Percentiles rank a stretch among this genome's conserved stretches.
Conservation (phyloP, 2,329 filamentous ascomycete genomes). For the Pseudogymnoascus sp. region DNA sequence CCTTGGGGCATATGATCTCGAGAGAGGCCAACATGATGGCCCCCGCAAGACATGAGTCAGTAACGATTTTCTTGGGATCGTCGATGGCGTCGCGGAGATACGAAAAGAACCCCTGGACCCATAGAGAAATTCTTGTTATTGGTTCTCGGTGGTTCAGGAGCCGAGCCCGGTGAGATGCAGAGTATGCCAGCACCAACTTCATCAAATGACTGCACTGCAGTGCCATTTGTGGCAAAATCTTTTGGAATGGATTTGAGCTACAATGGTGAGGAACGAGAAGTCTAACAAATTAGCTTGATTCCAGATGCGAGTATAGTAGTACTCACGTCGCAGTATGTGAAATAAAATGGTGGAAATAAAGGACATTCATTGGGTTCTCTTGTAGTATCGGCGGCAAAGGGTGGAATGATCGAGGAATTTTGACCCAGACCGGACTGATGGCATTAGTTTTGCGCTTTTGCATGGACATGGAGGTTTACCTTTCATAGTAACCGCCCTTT, state of each 20-base stretch:
- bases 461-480: conserved; percentile 57
- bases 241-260: conserved; percentile 48
- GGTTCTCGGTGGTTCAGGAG: conserved; percentile 70
- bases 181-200: conserved; percentile 72
- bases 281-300: conserved; percentile 66
- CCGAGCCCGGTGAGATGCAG: conserved; percentile 74
- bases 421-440: conserved; percentile 1
- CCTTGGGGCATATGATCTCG: conserved; percentile 75
- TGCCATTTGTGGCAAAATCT: conserved; percentile 53
- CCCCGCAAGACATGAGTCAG: conserved; percentile 68
- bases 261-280: conserved; percentile 47
- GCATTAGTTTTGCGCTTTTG: conserved; percentile 25
- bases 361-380: conserved; percentile 73
- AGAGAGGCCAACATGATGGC: conserved; percentile 80
- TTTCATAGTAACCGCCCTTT: conserved; percentile 62
- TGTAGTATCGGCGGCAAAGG: conserved; percentile 47
- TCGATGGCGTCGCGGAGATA: conserved; percentile 62
- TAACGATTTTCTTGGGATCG: conserved; percentile 55
- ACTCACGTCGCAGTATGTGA: conserved; percentile 14
- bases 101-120: conserved; percentile 74
- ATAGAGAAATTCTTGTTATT: conserved; percentile 68
- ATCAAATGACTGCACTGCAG: conserved; percentile 65
- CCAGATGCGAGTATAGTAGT: not conserved
- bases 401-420: conserved; percentile 35
- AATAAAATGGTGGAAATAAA: conserved; percentile 60